These are phyloP conservation scores for Penicillium sp. DNA, from an alignment of 2,329 filamentous ascomycete species.

Conservation along the genomic window DNA sequence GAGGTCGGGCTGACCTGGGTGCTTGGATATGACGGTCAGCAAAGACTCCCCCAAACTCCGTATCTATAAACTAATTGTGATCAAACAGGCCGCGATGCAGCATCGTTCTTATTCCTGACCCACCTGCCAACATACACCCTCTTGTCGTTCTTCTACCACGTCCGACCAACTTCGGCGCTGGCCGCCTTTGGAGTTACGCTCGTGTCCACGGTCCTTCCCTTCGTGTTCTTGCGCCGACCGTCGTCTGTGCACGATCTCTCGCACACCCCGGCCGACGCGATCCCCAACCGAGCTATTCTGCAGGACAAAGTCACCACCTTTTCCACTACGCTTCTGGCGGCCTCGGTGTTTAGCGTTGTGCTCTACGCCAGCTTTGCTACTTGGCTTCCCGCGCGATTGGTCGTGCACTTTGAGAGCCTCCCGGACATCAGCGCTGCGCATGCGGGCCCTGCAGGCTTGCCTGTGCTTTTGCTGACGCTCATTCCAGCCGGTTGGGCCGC, in stretches of 20 bases:
- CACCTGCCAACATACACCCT: constrained; percentile 77
- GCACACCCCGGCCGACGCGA: constrained; percentile 41
- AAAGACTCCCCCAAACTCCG: neutral
- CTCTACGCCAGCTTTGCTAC: constrained; percentile 70
- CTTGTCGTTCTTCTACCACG: constrained; percentile 73
- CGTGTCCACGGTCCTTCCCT: constrained; percentile 70
- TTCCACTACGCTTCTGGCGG: constrained; percentile 68
- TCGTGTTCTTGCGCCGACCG: constrained; percentile 70
- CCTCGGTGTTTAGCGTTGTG: constrained; percentile 72
- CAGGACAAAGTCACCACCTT: constrained; percentile 63
- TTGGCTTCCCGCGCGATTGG: constrained; percentile 71
- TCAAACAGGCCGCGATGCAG: constrained; percentile 62
- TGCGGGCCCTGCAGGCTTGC: constrained; percentile 57
- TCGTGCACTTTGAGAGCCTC: constrained; percentile 73
- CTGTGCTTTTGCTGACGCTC: constrained; percentile 53
- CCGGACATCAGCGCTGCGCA: constrained; percentile 69
- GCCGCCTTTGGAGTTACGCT: constrained; percentile 69
- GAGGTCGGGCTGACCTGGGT: constrained; percentile 75
- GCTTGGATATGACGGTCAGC: constrained; percentile 65
- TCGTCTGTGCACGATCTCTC: constrained; percentile 65
- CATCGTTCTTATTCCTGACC: constrained; percentile 67
- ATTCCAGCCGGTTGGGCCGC: constrained; percentile 72
- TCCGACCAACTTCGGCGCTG: constrained; percentile 63
- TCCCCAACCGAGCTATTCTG: constrained; percentile 66
- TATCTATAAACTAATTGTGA: constrained; percentile 4